Evolutionary conservation across 2,329 filamentous ascomycete species (phyloP).

Genomic region (Curvularia verruculosa): DNA sequence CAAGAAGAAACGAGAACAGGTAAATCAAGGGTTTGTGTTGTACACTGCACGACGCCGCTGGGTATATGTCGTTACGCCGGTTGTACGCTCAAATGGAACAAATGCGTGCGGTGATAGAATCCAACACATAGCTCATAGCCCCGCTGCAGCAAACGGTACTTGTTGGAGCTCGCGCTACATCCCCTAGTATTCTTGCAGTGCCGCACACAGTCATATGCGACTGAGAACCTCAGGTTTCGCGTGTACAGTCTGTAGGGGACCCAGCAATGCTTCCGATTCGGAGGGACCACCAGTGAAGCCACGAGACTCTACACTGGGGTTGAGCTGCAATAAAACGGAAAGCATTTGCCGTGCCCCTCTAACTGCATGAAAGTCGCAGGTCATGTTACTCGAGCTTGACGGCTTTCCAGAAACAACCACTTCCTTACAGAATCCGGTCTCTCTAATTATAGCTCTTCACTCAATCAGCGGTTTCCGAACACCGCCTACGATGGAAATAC

Average conservation of each 20-base stretch:
- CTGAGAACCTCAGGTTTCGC: background rate
- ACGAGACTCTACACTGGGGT: background rate
- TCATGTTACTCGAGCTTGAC: background rate
- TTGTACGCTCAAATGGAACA: constrained; percentile 12
- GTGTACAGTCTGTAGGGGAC: background rate
- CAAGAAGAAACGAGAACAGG: constrained; percentile 6
- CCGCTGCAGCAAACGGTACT: background rate
- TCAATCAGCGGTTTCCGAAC: constrained; percentile 69
- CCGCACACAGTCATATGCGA: background rate
- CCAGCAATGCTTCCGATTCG: background rate
- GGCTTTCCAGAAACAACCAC: background rate
- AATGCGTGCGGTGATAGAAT: constrained; percentile 4
- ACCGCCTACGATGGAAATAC: constrained; percentile 67
- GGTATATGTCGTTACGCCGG: constrained; percentile 16
- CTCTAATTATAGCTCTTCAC: constrained; percentile 50
- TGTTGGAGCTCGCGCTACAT: background rate
- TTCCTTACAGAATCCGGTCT: constrained; percentile 3
- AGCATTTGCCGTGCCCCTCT: background rate
- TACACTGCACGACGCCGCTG: constrained; percentile 10
- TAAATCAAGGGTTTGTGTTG: background rate
- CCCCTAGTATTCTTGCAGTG: background rate
- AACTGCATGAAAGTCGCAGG: background rate
- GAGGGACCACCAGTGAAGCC: background rate
- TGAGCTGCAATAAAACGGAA: background rate
- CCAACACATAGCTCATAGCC: background rate